phyloP scores from a whole-genome alignment of 768 basidiomycete genomes.

The Amylocystis lapponica region DNA sequence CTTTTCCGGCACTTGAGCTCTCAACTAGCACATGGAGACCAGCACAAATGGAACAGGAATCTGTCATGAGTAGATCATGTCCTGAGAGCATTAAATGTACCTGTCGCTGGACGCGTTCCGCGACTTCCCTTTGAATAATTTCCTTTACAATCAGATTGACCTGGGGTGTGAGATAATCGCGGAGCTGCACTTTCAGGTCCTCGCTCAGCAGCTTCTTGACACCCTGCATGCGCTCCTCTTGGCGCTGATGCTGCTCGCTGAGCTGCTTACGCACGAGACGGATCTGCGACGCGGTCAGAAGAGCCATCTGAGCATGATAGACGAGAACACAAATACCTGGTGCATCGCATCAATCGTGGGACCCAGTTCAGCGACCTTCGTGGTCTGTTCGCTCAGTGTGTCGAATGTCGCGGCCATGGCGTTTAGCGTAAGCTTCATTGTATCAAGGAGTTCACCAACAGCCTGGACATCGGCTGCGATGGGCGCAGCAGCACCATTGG shows the following conservation, averaged over 20 bases:
- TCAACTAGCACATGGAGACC: too few species aligned
- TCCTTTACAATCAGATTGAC: neutral
- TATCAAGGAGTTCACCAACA: neutral
- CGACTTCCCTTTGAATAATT: neutral
- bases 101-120: neutral
- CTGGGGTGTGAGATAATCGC: neutral
- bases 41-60: too few species aligned
- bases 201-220: neutral
- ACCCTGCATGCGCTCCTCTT: constrained; percentile 1
- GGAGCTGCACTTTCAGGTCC: neutral
- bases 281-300: neutral
- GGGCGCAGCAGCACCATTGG: neutral
- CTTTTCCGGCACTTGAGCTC: neutral
- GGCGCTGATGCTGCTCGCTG: neutral
- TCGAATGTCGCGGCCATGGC: constrained; percentile 2
- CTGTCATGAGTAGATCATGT: neutral
- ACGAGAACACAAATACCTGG: neutral
- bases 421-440: constrained; percentile 1
- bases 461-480: neutral
- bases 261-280: neutral
- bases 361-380: neutral
- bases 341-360: neutral
- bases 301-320: neutral
- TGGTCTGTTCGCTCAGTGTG: neutral
- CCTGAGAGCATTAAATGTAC: neutral